Evolutionary conservation across 139 green algal genomes (phyloP), one percentile per base, ranked within the genome.

Genomic region (Dunaliella primolecta): DNA sequence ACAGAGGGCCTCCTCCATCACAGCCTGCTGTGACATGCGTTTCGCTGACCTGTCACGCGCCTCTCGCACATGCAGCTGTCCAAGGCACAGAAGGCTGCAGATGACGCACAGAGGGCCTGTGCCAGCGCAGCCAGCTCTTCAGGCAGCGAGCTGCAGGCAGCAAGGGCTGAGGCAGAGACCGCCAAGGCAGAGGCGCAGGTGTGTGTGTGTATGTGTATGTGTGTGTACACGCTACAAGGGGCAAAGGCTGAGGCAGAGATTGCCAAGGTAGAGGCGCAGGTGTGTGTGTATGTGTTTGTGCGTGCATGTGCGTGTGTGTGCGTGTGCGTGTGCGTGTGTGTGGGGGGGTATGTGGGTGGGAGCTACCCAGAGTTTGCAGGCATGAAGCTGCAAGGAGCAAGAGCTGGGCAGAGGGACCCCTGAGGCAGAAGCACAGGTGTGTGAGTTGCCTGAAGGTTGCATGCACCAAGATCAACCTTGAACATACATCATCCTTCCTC

Each of bases 201-300:
- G 80, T 79, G 56, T 82, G 25, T 32, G 27, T 32, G 71, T 77
- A 64, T 25, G 46, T 64, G 46, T 64, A 15, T 64, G 46, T 64
- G 46, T 64, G 46, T 64, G 46, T 64, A n/a, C n/a, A n/a, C n/a
- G 71, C n/a, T 84, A 77, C 84, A 83, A 23, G 83, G 81, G 33
- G 84, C 78, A n/a, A 74, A 74, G 31, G 83, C 77, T 30, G 87
- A 89, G 71, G 83, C 83, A 1, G 85, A 90, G 38, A 85, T 55
- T 23, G 77, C 84, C 33, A 34, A 78, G 29, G 75, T 33, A 0
- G 90, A 90, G 36, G 38, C 86, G 35, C 81, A 82, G 31, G 80
- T 84, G 80, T 79, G 56, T 82, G 25, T 32, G 27, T 32, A 21
- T 77, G 15, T 25, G 46, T 64, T 7, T 64, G 46, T 64, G 46